Evolutionary conservation across 257 asterid genomes (phyloP).

Genomic region (Haberlea rhodopensis): DNA sequence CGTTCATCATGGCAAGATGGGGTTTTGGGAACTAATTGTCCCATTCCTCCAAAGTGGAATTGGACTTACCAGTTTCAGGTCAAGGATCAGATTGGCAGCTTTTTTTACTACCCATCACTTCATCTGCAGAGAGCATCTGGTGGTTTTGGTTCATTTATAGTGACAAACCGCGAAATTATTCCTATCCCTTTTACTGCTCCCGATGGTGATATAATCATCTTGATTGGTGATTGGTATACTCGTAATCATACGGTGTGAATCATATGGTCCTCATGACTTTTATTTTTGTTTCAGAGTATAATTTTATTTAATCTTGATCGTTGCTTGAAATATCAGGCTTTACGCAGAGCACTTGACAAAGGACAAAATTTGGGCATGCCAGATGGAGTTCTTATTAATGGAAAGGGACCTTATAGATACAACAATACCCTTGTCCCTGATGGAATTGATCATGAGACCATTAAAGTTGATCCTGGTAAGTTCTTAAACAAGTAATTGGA

Average conservation of each 20-base stretch:
- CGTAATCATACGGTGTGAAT: slow-evolving; percentile 64
- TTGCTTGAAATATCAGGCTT: slow-evolving; percentile 42
- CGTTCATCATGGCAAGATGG: slow-evolving; percentile 95
- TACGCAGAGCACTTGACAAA: slow-evolving; percentile 58
- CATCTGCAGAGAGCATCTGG: slow-evolving; percentile 92
- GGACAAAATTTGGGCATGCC: slow-evolving; percentile 87
- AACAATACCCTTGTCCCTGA: slow-evolving; percentile 74
- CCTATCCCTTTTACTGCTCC: slow-evolving; percentile 69
- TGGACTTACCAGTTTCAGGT: slow-evolving; percentile 97
- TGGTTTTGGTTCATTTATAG: slow-evolving; percentile 74
- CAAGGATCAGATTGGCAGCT: slow-evolving; percentile 96
- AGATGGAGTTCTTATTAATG: slow-evolving; percentile 91
- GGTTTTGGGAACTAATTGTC: slow-evolving; percentile 90
- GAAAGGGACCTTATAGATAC: slow-evolving; percentile 94
- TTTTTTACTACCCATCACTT: slow-evolving; percentile 80
- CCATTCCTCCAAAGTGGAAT: slow-evolving; percentile 74
- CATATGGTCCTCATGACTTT: slow-evolving; percentile 1
- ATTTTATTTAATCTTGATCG: not conserved
- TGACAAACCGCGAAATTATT: slow-evolving; percentile 61
- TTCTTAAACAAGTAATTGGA: slow-evolving; percentile 6
- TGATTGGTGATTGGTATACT: slow-evolving; percentile 93
- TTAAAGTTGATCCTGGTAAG: slow-evolving; percentile 85
- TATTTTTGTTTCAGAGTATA: not conserved
- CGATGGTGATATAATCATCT: slow-evolving; percentile 77
- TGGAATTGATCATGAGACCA: slow-evolving; percentile 75